Conservation (phyloP, 495 filamentous ascomycete genomes). For the Talaromyces borbonicus region DNA sequence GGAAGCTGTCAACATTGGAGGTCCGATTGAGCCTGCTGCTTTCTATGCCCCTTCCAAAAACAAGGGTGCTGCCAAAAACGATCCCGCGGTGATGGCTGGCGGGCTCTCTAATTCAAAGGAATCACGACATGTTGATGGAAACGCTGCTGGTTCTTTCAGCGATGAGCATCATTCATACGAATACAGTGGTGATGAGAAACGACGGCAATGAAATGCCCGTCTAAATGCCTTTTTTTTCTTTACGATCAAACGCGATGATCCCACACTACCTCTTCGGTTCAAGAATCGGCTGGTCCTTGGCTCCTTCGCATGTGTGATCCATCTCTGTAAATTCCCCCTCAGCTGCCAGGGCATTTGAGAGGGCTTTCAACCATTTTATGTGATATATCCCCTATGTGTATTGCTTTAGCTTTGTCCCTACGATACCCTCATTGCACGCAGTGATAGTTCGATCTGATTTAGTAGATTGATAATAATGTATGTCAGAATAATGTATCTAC, state of each 20-base stretch:
- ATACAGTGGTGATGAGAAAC: constrained; percentile 29
- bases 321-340: too few species aligned
- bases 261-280: too few species aligned
- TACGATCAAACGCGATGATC: too few species aligned
- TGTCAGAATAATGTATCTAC: background rate
- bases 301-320: too few species aligned
- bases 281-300: too few species aligned
- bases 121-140: too few species aligned
- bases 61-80: background rate
- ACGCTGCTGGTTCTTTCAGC: too few species aligned
- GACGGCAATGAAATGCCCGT: constrained; percentile 2
- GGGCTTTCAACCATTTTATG: constrained; percentile 1
- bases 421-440: constrained; percentile 2
- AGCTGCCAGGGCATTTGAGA: too few species aligned
- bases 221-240: constrained; percentile 3
- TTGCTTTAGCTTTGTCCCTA: too few species aligned
- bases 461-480: background rate
- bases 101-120: background rate
- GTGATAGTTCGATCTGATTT: constrained; percentile 7
- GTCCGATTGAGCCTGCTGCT: constrained; percentile 8
- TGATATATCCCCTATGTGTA: background rate
- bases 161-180: constrained; percentile 12
- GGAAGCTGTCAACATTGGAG: constrained; percentile 14
- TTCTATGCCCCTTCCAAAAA: background rate
- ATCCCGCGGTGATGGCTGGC: background rate